Conservation (phyloP, 768 basidiomycete species). For the Termitomyces eurrhizus region DNA sequence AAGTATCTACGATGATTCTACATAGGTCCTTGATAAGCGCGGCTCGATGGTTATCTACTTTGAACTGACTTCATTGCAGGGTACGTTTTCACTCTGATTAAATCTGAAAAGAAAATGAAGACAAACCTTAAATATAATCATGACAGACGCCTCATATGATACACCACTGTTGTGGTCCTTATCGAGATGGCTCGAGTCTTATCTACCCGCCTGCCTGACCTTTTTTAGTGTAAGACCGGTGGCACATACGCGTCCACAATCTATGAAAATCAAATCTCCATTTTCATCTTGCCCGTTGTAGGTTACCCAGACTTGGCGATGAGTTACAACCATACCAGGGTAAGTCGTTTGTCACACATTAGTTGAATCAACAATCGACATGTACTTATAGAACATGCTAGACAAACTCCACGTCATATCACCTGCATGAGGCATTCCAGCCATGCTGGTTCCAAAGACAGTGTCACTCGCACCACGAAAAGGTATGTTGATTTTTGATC, state of each 20-base stretch:
- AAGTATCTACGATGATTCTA: neutral
- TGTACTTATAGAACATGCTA: slow-evolving; percentile 51
- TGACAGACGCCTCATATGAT: neutral
- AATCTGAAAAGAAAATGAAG: too few relatives aligned
- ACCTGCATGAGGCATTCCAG: slow-evolving; percentile 88
- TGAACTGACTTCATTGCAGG: neutral
- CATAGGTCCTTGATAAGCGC: too few relatives aligned
- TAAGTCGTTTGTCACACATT: slow-evolving; percentile 7
- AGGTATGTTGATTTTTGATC: slow-evolving; percentile 30
- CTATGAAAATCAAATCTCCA: neutral
- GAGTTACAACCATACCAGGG: slow-evolving; percentile 83
- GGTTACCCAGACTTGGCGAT: slow-evolving; percentile 89
- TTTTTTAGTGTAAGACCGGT: too few relatives aligned
- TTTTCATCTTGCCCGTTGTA: slow-evolving; percentile 18
- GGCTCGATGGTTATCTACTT: neutral
- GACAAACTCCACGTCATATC: slow-evolving; percentile 87
- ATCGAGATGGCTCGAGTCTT: too few relatives aligned
- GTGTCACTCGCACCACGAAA: slow-evolving; percentile 91
- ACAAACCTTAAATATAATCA: too few relatives aligned
- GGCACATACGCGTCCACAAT: slow-evolving; percentile 27
- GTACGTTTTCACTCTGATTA: neutral
- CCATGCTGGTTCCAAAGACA: slow-evolving; percentile 81
- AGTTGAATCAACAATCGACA: too few relatives aligned
- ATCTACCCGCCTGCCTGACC: too few relatives aligned
- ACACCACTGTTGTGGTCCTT: neutral